phyloP scores from a whole-genome alignment of 164 flowering plant species.

The Liriodendron chinense region DNA sequence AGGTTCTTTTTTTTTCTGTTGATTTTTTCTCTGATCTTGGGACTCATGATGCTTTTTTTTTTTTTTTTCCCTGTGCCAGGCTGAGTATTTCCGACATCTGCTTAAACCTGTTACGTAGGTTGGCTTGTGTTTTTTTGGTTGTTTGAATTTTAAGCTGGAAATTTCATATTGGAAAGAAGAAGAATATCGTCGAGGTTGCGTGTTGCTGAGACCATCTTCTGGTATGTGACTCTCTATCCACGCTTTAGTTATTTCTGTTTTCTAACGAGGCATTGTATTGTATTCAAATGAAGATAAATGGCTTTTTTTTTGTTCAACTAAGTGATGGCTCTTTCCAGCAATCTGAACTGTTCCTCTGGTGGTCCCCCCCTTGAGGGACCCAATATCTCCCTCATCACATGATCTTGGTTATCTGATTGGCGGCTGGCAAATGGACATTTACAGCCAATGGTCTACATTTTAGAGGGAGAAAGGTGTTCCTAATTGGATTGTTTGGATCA shows the following conservation, averaged over 20 bases:
- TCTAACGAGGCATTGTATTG: too few relatives aligned
- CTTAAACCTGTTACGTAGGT: conserved; percentile 95
- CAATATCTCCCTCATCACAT: too few relatives aligned
- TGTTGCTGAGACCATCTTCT: conserved; percentile 20
- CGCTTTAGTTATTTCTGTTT: not conserved
- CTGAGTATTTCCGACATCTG: conserved; percentile 91
- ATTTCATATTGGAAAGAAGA: conserved; percentile 1
- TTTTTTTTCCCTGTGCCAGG: conserved; percentile 45
- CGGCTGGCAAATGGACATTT: too few relatives aligned
- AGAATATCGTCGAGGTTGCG: conserved; percentile 18
- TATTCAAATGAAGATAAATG: too few relatives aligned
- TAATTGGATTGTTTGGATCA: too few relatives aligned
- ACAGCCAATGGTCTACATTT: too few relatives aligned
- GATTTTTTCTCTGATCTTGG: not conserved
- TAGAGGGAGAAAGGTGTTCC: too few relatives aligned
- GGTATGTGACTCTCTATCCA: conserved; percentile 31
- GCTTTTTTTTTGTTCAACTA: too few relatives aligned
- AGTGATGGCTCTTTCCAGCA: too few relatives aligned
- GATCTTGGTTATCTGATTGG: too few relatives aligned
- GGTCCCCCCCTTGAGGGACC: too few relatives aligned
- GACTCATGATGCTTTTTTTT: not conserved
- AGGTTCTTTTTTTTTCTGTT: not conserved
- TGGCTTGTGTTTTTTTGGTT: conserved; percentile 8
- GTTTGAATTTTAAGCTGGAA: conserved; percentile 45
- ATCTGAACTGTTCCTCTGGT: too few relatives aligned